phyloP scores from a whole-genome alignment of 2,329 filamentous ascomycete species.

The Diaporthe amygdali region DNA sequence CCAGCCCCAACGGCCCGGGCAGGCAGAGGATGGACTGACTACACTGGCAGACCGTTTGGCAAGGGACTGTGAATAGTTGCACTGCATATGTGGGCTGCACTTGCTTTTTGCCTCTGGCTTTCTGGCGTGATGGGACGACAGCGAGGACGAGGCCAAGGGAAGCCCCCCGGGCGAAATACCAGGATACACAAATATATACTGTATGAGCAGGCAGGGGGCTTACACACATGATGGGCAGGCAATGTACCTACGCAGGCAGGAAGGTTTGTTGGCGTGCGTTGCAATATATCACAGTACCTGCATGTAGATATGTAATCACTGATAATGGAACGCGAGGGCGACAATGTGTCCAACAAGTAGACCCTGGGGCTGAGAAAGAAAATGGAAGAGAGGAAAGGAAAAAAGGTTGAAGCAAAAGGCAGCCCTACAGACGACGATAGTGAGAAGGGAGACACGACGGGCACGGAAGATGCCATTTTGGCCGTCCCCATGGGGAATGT shows the following conservation, averaged over 20 bases:
- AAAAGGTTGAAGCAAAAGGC: background rate
- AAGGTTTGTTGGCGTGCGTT: slow-evolving; percentile 11
- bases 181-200: background rate
- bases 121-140: background rate
- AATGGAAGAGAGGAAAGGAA: background rate
- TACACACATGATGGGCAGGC: background rate
- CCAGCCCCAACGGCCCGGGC: background rate
- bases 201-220: background rate
- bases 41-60: background rate
- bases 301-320: slow-evolving; percentile 1
- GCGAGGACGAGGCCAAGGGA: background rate
- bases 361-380: background rate
- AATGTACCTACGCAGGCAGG: background rate
- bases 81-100: background rate
- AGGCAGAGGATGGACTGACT: background rate
- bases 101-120: too few relatives aligned
- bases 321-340: background rate
- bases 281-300: slow-evolving; percentile 11
- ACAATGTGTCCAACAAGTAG: background rate
- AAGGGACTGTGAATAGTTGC: background rate
- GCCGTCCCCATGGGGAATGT: slow-evolving; percentile 8
- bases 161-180: background rate
- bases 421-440: background rate
- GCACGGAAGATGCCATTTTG: slow-evolving; percentile 1
- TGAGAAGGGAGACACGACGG: background rate